Evolutionary conservation across 495 filamentous ascomycete species (phyloP).

Genomic region (Lepidopterella palustris): DNA sequence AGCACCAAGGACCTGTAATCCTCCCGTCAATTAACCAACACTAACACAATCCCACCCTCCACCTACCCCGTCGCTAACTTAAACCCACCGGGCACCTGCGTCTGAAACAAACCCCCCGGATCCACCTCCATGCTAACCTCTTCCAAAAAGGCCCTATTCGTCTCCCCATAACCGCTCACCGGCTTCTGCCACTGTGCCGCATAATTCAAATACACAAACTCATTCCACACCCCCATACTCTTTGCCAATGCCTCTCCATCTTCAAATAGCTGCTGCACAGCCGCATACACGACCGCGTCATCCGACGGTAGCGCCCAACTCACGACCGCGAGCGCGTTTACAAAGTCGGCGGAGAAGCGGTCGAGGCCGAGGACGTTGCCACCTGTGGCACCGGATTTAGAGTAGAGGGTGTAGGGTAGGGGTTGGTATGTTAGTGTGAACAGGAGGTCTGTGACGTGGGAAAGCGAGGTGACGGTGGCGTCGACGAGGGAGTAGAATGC

Average conservation of each 20-base stretch:
- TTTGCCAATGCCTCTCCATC: slow-evolving; percentile 9
- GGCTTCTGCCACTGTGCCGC: slow-evolving; percentile 35
- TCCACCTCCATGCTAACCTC: slow-evolving; percentile 35
- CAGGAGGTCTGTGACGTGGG: slow-evolving; percentile 24
- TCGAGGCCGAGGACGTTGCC: slow-evolving; percentile 35
- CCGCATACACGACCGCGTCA: slow-evolving; percentile 34
- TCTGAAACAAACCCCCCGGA: slow-evolving; percentile 35
- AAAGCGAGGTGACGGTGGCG: slow-evolving; percentile 22
- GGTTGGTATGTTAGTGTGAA: slow-evolving; percentile 33
- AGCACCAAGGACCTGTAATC: too few relatives aligned
- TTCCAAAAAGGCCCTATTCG: slow-evolving; percentile 21
- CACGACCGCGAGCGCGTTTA: slow-evolving; percentile 33
- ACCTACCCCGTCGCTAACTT: slow-evolving; percentile 25
- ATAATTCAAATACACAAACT: slow-evolving; percentile 55
- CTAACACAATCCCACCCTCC: too few relatives aligned
- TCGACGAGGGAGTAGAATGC: slow-evolving; percentile 29
- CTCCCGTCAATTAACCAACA: too few relatives aligned
- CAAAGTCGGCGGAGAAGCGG: slow-evolving; percentile 20
- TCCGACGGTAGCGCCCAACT: slow-evolving; percentile 33
- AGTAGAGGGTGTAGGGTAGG: slow-evolving; percentile 30
- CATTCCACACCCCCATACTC: slow-evolving; percentile 29
- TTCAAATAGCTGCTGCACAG: slow-evolving; percentile 31
- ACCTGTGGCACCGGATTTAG: slow-evolving; percentile 27
- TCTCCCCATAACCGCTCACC: slow-evolving; percentile 33
- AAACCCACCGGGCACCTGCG: slow-evolving; percentile 34